Evolutionary conservation across 371 early-diverging fungal genomes (phyloP), one percentile per base, ranked within the genome.

Genomic region (Lichtheimia ramosa): DNA sequence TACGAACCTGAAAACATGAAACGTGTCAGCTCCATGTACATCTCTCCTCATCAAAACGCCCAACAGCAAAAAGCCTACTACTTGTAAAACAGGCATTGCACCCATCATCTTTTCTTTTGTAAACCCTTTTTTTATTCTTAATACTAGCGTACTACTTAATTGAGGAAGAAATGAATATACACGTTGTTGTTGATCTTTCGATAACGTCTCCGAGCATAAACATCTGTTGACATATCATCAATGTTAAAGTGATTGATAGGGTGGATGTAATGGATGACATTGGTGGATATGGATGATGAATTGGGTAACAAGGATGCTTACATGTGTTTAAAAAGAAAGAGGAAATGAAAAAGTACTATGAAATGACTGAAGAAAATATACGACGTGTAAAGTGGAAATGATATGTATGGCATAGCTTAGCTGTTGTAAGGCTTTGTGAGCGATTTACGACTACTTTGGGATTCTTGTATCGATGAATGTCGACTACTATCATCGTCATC

Each of bases 1-100:
- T 50, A 25, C 57, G 18, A 18, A 55, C 13, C 6, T 49, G 41
- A 43, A 51, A 63, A 62, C 34, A 43, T 58, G 10, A 79, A 79
- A 50, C 68, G 79, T 59, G 74, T 79, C 39, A 79, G 79, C 57
- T 79, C 79, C 18, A 79, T 79, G 79, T 46, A 46, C 16, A 46
- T 46, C n/a, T 18, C 46, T 21, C 46, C 46, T 21, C 21, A 18
- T 21, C 46, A 46, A 46, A 46, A 18, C 46, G 46, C 46, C 21
- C 21, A 18, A 46, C 21, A 46, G 18, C 46, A 21, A 46, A 46
- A 21, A 46, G 46, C 21, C 34, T 34, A 34, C 34, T 34, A 34
- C 21, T 46, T 46, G 46, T 46, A 46, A 18, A 18, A 46, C 16
- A 46, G 21, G 18, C 21, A 46, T 46, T 21, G n/a, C 46, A n/a